phyloP scores from a whole-genome alignment of 257 asterid species.

The Nicotiana tomentosiformis region DNA sequence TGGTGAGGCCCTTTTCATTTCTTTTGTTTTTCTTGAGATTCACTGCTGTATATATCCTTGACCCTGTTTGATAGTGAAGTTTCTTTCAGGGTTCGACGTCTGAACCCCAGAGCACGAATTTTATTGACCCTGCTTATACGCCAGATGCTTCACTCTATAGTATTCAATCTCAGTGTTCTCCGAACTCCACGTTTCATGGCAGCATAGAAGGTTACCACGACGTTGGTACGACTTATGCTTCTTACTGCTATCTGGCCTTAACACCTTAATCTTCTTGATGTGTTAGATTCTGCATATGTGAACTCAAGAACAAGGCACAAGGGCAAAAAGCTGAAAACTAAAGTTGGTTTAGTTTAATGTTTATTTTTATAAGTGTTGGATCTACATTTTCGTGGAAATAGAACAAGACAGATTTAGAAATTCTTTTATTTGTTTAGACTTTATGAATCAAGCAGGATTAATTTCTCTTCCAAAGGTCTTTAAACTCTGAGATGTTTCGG shows the following conservation, averaged over 20 bases:
- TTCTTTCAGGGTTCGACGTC: slow-evolving; percentile 70
- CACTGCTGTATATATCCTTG: background rate
- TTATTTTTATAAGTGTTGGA: too few species aligned
- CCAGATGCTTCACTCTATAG: slow-evolving; percentile 39
- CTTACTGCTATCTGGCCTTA: background rate
- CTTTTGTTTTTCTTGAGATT: background rate
- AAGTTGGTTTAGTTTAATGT: background rate
- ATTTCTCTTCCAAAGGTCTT: too few species aligned
- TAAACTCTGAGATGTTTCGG: too few species aligned
- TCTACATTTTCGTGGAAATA: too few species aligned
- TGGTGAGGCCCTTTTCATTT: slow-evolving; percentile 51
- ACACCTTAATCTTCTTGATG: background rate
- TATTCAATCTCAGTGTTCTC: slow-evolving; percentile 58
- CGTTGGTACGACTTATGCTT: background rate
- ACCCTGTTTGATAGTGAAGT: background rate
- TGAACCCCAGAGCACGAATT: slow-evolving; percentile 30
- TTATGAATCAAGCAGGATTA: too few species aligned
- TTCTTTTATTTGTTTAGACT: too few species aligned
- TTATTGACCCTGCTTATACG: slow-evolving; percentile 58
- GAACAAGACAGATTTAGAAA: too few species aligned
- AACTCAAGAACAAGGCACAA: background rate
- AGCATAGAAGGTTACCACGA: background rate
- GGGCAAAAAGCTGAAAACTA: background rate
- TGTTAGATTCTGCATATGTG: background rate
- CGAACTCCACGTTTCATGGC: slow-evolving; percentile 22